phyloP scores from a whole-genome alignment of 2,329 filamentous ascomycete genomes.

The Colletotrichum lini region DNA sequence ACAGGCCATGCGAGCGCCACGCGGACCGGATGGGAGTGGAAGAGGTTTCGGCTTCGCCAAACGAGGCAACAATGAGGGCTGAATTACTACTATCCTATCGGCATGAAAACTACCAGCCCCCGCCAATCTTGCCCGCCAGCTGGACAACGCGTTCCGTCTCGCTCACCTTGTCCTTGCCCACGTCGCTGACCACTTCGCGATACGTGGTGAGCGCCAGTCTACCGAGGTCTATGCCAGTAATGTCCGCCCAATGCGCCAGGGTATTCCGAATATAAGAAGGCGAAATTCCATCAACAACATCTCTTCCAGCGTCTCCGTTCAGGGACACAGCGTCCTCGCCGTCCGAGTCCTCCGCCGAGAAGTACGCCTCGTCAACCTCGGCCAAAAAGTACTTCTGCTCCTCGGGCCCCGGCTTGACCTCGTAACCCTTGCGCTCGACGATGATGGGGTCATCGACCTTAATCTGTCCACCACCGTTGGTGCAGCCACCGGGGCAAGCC shows the following conservation, averaged over 20 bases:
- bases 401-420: slow-evolving; percentile 75
- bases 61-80: slow-evolving; percentile 70
- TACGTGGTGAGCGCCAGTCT: slow-evolving; percentile 89
- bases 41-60: slow-evolving; percentile 83
- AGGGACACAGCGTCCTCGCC: slow-evolving; percentile 45
- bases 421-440: slow-evolving; percentile 62
- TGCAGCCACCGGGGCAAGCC: slow-evolving; percentile 99
- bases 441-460: slow-evolving; percentile 85
- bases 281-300: slow-evolving; percentile 76
- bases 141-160: slow-evolving; percentile 89
- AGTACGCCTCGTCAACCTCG: slow-evolving; percentile 91
- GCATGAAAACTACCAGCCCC: slow-evolving; percentile 80
- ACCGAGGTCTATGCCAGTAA: slow-evolving; percentile 79
- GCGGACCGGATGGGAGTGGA: slow-evolving; percentile 83
- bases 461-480: slow-evolving; percentile 96
- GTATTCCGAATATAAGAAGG: slow-evolving; percentile 75
- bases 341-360: slow-evolving; percentile 76
- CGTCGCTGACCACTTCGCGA: slow-evolving; percentile 93
- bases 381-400: slow-evolving; percentile 91
- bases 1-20: slow-evolving; percentile 80
- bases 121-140: slow-evolving; percentile 90
- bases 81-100: slow-evolving; percentile 47
- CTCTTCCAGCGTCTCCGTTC: slow-evolving; percentile 49
- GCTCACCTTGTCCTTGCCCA: slow-evolving; percentile 80
- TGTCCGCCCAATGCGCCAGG: slow-evolving; percentile 81